A percentile compares a stretch with the other conserved stretches of the same genome.
Evolutionary conservation across 192 early-diverging fungal genomes (phyloP).

Genomic region (Umbelopsis sp.): DNA sequence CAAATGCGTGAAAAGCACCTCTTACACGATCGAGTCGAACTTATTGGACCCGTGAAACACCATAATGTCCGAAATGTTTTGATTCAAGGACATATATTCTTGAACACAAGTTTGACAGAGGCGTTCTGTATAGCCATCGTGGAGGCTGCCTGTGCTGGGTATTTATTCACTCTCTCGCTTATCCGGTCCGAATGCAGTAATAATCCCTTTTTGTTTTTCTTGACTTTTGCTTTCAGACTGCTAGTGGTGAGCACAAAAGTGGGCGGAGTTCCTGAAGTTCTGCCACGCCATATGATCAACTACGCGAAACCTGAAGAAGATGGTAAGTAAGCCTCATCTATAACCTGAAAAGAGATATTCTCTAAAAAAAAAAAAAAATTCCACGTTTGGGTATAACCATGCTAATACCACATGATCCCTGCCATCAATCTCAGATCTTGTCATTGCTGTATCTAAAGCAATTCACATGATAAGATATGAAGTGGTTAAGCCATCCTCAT

Average conservation of each 20-base stretch:
- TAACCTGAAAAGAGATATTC: neutral
- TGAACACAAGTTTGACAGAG: conserved; percentile 97
- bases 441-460: conserved; percentile 69
- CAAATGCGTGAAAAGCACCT: conserved; percentile 95
- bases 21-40: conserved; percentile 89
- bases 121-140: conserved; percentile 99
- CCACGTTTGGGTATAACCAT: too few species aligned
- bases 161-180: conserved; percentile 13
- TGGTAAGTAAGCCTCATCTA: conserved; percentile 45
- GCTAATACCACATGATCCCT: conserved; percentile 1
- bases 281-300: conserved; percentile 90
- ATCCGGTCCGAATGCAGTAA: neutral
- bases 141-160: conserved; percentile 95
- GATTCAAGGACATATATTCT: conserved; percentile 90
- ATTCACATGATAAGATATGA: conserved; percentile 68
- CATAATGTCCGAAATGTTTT: conserved; percentile 85
- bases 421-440: conserved; percentile 51
- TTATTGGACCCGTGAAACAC: conserved; percentile 84
- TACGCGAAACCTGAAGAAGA: conserved; percentile 88
- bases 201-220: neutral
- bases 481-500: conserved; percentile 63
- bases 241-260: conserved; percentile 95
- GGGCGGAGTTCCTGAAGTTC: conserved; percentile 95
- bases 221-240: conserved; percentile 55
- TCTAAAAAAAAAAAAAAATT: too few species aligned